Evolutionary conservation across 352 stramenopile species (phyloP).

Genomic region (Aphanomyces astaci): DNA sequence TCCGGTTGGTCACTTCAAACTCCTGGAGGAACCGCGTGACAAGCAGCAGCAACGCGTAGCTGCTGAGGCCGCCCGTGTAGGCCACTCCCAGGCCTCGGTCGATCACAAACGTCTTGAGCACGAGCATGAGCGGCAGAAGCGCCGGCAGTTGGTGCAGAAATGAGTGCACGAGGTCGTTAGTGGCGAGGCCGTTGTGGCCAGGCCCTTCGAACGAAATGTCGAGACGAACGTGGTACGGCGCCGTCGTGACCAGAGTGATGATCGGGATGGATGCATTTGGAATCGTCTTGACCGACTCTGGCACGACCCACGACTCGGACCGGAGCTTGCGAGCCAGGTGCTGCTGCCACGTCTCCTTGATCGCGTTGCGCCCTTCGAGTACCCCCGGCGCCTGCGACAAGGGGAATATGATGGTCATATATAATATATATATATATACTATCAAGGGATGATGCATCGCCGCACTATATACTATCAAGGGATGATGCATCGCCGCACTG

Average conservation of each 20-base stretch:
- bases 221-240: constrained; percentile 76
- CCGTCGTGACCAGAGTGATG: constrained; percentile 89
- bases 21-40: constrained; percentile 91
- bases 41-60: constrained; percentile 94
- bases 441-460: too few species aligned
- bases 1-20: constrained; percentile 35
- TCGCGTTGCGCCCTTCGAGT: constrained; percentile 96
- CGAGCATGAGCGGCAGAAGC: constrained; percentile 91
- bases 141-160: constrained; percentile 91
- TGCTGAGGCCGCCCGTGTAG: constrained; percentile 95
- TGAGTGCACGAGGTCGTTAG: constrained; percentile 89
- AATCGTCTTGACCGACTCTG: constrained; percentile 94
- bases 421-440: too few species aligned
- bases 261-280: constrained; percentile 95
- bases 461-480: too few species aligned
- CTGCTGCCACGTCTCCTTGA: constrained; percentile 98
- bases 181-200: constrained; percentile 92
- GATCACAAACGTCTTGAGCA: constrained; percentile 93
- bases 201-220: constrained; percentile 97
- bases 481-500: too few species aligned
- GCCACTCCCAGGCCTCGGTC: constrained; percentile 90
- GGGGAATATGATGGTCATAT: not conserved
- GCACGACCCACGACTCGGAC: constrained; percentile 87
- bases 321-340: constrained; percentile 93
- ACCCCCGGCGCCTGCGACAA: constrained; percentile 77